Percentiles rank a stretch among this genome's conserved stretches.
These are phyloP conservation scores for Sporothrix variecibatus DNA, from an alignment of 2,329 filamentous ascomycete genomes.

Conservation along the genomic window DNA sequence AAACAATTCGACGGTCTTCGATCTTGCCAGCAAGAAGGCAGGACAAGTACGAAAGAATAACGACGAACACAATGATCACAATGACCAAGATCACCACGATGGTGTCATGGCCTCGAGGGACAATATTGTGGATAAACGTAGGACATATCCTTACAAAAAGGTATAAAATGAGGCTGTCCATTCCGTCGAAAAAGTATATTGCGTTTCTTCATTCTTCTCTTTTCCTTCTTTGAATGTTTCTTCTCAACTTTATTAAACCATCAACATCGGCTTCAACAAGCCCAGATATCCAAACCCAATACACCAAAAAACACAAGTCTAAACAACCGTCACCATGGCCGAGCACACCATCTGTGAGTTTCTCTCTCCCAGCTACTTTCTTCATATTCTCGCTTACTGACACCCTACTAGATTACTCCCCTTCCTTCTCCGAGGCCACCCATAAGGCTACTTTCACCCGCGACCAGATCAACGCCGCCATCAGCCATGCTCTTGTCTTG, in stretches of 20 bases:
- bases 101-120: background rate
- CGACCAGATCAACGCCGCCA: constrained; percentile 25
- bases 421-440: constrained; percentile 25
- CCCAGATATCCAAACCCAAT: background rate
- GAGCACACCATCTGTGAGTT: constrained; percentile 21
- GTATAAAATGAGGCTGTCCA: background rate
- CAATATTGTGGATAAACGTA: background rate
- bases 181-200: background rate
- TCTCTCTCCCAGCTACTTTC: background rate
- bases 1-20: background rate
- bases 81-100: background rate
- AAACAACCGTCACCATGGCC: constrained; percentile 21
- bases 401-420: constrained; percentile 26
- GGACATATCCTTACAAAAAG: background rate
- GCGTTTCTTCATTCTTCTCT: background rate
- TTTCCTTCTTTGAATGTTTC: background rate
- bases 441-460: constrained; percentile 23
- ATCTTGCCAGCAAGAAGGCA: background rate
- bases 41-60: background rate
- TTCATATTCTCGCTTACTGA: background rate
- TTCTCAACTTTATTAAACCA: background rate
- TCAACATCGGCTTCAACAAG: background rate
- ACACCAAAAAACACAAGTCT: background rate
- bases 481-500: constrained; percentile 24
- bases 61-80: background rate